Evolutionary conservation across 495 filamentous ascomycete species (phyloP), one percentile per base, ranked within the genome.

Genomic region (Aspergillus cavernicola): DNA sequence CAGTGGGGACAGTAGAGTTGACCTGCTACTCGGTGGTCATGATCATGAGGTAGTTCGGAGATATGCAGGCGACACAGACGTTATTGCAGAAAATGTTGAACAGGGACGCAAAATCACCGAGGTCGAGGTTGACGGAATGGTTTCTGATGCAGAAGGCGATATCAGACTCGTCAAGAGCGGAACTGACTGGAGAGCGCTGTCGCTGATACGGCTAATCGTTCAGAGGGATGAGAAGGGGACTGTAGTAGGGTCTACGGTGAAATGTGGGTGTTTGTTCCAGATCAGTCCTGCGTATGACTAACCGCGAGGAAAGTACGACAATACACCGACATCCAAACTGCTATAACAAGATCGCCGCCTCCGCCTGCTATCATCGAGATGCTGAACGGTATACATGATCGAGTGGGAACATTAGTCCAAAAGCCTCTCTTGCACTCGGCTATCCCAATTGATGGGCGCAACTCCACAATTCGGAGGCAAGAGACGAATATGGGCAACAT

Each of bases 401-500:
- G 29, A 33, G 43, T 46, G 9, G 43, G 43, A 22, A 46, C 12
- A 31, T 24, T 22, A 2, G 28, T 35, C 8, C 43, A 46, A 23
- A 46, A 35, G 15, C 43, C 43, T 4, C 28, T 46, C 28, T 9
- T 46, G 13, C 28, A 46, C 29, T 20, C 43, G 28, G 43, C 43
- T 46, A 12, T 35, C 43, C 43, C 43, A 19, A 1, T 46, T 15
- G 43, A 46, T 16, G 43, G 43, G 4, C 43, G 43, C 15, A 46
- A 35, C 19, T 20, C 15, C n/a, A 46, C 29, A 7, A 32, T 31
- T 13, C 43, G 43, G 3, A 7, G 43, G 15, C 43, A 46, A 35
- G 43, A 46, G 29, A 46, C 43, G 5, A 46, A 46, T 19, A 33
- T 46, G 43, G 43, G 43, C 15, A 46, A 46, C 18, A 32, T 46